Conservation (phyloP, 108 stramenopile species). For the Pseudonitzschia multiseries region DNA sequence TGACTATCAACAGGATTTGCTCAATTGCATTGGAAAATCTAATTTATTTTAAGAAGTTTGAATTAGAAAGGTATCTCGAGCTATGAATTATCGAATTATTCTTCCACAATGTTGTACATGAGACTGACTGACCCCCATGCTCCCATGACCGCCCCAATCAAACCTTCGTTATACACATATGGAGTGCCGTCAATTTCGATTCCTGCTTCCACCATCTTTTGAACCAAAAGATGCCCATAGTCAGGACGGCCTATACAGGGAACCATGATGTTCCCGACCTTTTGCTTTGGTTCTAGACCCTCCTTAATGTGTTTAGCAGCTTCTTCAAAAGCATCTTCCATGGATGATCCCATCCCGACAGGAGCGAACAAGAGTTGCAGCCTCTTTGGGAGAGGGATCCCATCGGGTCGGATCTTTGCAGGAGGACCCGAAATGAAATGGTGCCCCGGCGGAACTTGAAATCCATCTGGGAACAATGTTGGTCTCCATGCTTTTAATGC, state of each 20-base stretch:
- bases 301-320: constrained; percentile 24
- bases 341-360: constrained; percentile 6
- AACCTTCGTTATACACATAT: constrained; percentile 1
- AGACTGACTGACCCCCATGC: constrained; percentile 10
- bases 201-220: constrained; percentile 21
- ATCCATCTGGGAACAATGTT: constrained; percentile 33
- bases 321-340: constrained; percentile 24
- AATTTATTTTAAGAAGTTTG: too few species aligned
- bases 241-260: constrained; percentile 34
- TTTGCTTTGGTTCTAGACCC: constrained; percentile 26
- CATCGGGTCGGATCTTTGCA: not conserved
- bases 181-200: constrained; percentile 17
- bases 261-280: constrained; percentile 20
- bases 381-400: not conserved
- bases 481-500: constrained; percentile 34
- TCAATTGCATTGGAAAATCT: too few species aligned
- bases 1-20: too few species aligned
- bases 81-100: too few species aligned
- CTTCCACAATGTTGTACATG: not conserved
- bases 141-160: not conserved
- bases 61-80: too few species aligned
- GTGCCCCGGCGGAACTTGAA: constrained; percentile 11
- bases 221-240: constrained; percentile 13
- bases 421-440: constrained; percentile 11
- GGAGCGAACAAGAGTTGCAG: not conserved